Percentiles rank a stretch among this genome's conserved stretches.
Conservation (phyloP, 768 basidiomycete species). For the Leucosporidium scottii region DNA sequence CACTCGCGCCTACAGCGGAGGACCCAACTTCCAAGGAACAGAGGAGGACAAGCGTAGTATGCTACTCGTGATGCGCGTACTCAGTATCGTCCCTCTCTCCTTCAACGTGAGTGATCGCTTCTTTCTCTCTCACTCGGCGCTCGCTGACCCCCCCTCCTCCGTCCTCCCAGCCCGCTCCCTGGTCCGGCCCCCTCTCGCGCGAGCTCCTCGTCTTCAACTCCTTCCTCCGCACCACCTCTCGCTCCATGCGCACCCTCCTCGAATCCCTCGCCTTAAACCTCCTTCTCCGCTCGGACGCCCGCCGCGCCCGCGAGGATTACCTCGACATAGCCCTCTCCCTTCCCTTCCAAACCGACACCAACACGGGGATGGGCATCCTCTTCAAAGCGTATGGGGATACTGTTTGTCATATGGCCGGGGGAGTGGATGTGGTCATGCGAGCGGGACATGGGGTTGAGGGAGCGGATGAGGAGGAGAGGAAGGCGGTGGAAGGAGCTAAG, state of each 20-base stretch:
- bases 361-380: slow-evolving; percentile 95
- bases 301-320: slow-evolving; percentile 77
- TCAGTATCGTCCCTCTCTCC: slow-evolving; percentile 88
- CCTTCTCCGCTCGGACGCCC: slow-evolving; percentile 81
- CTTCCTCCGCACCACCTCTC: slow-evolving; percentile 83
- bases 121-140: neutral
- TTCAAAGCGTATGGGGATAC: slow-evolving; percentile 61
- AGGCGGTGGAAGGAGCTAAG: slow-evolving; percentile 69
- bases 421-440: slow-evolving; percentile 18
- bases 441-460: slow-evolving; percentile 49
- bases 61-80: slow-evolving; percentile 90
- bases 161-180: slow-evolving; percentile 61
- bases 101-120: slow-evolving; percentile 62
- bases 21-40: slow-evolving; percentile 45
- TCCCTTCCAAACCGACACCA: slow-evolving; percentile 91
- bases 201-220: slow-evolving; percentile 98
- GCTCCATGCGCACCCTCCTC: slow-evolving; percentile 78
- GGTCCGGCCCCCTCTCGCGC: slow-evolving; percentile 93
- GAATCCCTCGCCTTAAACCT: slow-evolving; percentile 90
- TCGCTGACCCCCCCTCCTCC: neutral
- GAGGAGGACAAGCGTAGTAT: slow-evolving; percentile 60
- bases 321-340: slow-evolving; percentile 85
- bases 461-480: slow-evolving; percentile 57
- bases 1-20: slow-evolving; percentile 26
- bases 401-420: slow-evolving; percentile 29